A percentile compares a stretch with the other conserved stretches of the same genome.
Evolutionary conservation across 2,329 filamentous ascomycete species (phyloP).

Genomic region (Setomelanomma holmii): DNA sequence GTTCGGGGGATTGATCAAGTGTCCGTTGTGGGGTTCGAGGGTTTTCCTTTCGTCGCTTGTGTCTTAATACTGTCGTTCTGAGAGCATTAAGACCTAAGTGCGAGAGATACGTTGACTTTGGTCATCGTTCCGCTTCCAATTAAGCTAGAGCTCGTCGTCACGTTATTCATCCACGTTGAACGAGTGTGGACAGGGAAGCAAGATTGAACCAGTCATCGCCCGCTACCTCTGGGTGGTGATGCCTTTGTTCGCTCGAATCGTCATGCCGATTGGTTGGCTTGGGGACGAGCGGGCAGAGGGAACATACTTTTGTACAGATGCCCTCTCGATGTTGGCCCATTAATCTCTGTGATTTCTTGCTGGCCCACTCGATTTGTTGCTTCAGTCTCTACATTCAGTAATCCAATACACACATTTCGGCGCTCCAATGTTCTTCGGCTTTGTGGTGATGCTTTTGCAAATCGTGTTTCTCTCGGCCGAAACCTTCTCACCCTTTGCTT

Average conservation of each 20-base stretch:
- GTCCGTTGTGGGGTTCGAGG: slow-evolving; percentile 19
- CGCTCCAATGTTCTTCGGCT: too few relatives aligned
- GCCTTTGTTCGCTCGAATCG: slow-evolving; percentile 32
- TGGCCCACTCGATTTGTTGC: neutral
- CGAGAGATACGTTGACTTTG: neutral
- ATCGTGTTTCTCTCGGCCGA: too few relatives aligned
- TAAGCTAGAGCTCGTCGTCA: slow-evolving; percentile 52
- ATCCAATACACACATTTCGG: too few relatives aligned
- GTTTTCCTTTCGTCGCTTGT: slow-evolving; percentile 6
- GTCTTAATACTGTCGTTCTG: slow-evolving; percentile 11
- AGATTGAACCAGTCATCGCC: slow-evolving; percentile 39
- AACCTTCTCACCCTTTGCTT: too few relatives aligned
- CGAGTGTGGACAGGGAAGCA: slow-evolving; percentile 54
- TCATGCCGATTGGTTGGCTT: slow-evolving; percentile 32
- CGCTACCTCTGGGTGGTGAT: slow-evolving; percentile 38
- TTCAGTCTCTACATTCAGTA: neutral
- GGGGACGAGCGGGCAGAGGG: slow-evolving; percentile 32
- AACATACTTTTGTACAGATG: slow-evolving; percentile 26
- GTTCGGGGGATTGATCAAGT: slow-evolving; percentile 6
- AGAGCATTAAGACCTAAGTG: neutral
- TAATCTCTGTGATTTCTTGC: neutral
- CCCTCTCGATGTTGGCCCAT: neutral
- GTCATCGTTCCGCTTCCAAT: slow-evolving; percentile 43
- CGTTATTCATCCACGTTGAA: slow-evolving; percentile 43
- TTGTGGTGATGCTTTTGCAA: too few relatives aligned